Conservation (phyloP, 495 filamentous ascomycete species). For the Cryomyces minteri region DNA sequence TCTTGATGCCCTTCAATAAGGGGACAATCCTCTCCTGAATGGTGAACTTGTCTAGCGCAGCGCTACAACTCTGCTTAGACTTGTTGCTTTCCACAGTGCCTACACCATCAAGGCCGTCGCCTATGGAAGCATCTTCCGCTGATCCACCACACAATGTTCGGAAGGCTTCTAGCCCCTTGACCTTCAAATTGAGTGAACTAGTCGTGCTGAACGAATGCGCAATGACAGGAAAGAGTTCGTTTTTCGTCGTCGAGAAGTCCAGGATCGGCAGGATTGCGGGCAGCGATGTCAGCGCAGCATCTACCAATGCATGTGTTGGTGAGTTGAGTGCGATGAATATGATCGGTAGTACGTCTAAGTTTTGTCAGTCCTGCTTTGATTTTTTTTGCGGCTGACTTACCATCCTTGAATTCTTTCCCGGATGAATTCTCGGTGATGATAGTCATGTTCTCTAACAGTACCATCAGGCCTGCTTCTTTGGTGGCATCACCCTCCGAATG, state of each 20-base stretch:
- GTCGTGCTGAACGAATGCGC: constrained; percentile 81
- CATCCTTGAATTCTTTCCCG: constrained; percentile 87
- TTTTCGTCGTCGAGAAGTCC: constrained; percentile 91
- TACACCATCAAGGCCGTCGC: constrained; percentile 56
- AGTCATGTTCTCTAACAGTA: constrained; percentile 65
- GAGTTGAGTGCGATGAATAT: constrained; percentile 68
- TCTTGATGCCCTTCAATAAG: constrained; percentile 81
- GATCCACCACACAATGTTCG: constrained; percentile 68
- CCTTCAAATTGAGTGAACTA: constrained; percentile 82
- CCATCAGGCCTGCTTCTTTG: constrained; percentile 78
- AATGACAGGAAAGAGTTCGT: constrained; percentile 83
- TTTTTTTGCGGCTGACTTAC: constrained; percentile 24
- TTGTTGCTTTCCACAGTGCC: neutral
- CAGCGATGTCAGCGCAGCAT: constrained; percentile 60
- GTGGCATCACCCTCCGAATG: constrained; percentile 55
- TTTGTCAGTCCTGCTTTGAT: neutral
- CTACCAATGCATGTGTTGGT: constrained; percentile 70
- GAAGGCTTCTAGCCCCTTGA: constrained; percentile 78
- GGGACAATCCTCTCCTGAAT: constrained; percentile 94
- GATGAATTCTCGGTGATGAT: constrained; percentile 61
- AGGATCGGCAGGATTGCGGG: constrained; percentile 59
- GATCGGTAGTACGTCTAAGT: constrained; percentile 69
- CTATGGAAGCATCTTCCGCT: constrained; percentile 12
- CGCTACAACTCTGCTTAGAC: constrained; percentile 25
- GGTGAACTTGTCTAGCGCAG: constrained; percentile 88